Percentiles rank a stretch among this genome's conserved stretches.
Conservation (phyloP, 306 rosid genomes). For the Adenanthera pavonina region DNA sequence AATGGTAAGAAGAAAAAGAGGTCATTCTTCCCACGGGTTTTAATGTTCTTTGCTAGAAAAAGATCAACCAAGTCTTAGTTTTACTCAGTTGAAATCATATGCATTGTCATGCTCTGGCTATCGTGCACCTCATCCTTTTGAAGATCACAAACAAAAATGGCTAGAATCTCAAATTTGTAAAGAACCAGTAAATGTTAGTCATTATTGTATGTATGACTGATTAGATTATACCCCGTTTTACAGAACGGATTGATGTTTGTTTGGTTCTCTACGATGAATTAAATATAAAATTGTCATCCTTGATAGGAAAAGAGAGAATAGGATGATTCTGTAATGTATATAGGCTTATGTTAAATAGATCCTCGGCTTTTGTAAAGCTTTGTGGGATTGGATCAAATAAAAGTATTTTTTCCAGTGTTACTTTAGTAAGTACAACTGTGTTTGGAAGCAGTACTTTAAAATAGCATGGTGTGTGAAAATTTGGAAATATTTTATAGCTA, state of each 20-base stretch:
- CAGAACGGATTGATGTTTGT: conserved; percentile 33
- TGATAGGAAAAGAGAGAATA: conserved; percentile 44
- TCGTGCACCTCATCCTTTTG: conserved; percentile 30
- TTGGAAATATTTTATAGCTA: neutral
- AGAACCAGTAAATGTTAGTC: conserved; percentile 49
- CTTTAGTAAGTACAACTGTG: neutral
- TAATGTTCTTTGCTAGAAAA: conserved; percentile 87
- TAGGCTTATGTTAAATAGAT: conserved; percentile 48
- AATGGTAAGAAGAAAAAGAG: conserved; percentile 77
- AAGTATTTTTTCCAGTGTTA: conserved; percentile 13
- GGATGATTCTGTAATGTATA: conserved; percentile 45
- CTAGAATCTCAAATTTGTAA: neutral
- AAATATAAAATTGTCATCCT: conserved; percentile 37
- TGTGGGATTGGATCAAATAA: conserved; percentile 47
- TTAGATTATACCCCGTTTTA: conserved; percentile 39
- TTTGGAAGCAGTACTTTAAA: neutral
- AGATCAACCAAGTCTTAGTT: conserved; percentile 52
- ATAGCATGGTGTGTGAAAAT: neutral
- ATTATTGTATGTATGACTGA: conserved; percentile 53
- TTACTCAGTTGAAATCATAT: conserved; percentile 33
- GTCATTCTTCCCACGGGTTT: conserved; percentile 77
- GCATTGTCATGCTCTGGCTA: conserved; percentile 32
- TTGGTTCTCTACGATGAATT: conserved; percentile 43
- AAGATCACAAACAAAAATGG: neutral
- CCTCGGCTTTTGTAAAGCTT: conserved; percentile 45